A percentile compares a stretch with the other conserved stretches of the same genome.
phyloP scores from a whole-genome alignment of 2,329 filamentous ascomycete species.

The Aspergillus awamori region DNA sequence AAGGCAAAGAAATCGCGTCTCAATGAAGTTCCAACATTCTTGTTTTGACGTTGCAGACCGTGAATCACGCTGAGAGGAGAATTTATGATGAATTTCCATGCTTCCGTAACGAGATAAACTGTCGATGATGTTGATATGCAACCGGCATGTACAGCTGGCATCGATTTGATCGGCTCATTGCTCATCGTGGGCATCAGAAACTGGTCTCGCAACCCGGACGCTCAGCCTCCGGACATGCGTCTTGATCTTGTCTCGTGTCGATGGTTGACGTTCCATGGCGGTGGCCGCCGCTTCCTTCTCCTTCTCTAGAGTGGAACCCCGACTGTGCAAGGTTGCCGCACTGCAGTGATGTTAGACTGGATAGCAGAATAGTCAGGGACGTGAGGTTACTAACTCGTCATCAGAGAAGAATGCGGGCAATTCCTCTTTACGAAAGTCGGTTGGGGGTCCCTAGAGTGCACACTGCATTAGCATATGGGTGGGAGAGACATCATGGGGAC shows the following conservation, averaged over 20 bases:
- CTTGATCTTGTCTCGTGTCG: slow-evolving; percentile 33
- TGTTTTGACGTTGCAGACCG: slow-evolving; percentile 33
- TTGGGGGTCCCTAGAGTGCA: slow-evolving; percentile 41
- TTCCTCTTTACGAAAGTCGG: slow-evolving; percentile 48
- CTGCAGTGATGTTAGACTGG: slow-evolving; percentile 35
- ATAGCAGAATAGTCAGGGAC: slow-evolving; percentile 11
- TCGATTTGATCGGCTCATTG: slow-evolving; percentile 15
- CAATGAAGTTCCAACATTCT: slow-evolving; percentile 49
- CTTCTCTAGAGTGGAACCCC: slow-evolving; percentile 23
- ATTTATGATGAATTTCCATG: not conserved
- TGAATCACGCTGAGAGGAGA: not conserved
- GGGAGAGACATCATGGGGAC: not conserved
- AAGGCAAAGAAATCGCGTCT: slow-evolving; percentile 42
- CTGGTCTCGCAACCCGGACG: slow-evolving; percentile 26
- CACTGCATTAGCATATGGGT: not conserved
- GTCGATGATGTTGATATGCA: not conserved
- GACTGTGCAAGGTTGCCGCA: slow-evolving; percentile 39
- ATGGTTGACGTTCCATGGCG: slow-evolving; percentile 30
- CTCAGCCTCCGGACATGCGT: slow-evolving; percentile 35
- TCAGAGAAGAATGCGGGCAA: slow-evolving; percentile 43
- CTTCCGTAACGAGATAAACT: not conserved
- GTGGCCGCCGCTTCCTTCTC: slow-evolving; percentile 35
- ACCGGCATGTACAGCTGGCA: not conserved
- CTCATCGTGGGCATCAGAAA: slow-evolving; percentile 19
- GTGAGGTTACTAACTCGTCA: slow-evolving; percentile 39